Evolutionary conservation across 371 early-diverging fungal genomes (phyloP).

Genomic region (Mucor velutinosus): DNA sequence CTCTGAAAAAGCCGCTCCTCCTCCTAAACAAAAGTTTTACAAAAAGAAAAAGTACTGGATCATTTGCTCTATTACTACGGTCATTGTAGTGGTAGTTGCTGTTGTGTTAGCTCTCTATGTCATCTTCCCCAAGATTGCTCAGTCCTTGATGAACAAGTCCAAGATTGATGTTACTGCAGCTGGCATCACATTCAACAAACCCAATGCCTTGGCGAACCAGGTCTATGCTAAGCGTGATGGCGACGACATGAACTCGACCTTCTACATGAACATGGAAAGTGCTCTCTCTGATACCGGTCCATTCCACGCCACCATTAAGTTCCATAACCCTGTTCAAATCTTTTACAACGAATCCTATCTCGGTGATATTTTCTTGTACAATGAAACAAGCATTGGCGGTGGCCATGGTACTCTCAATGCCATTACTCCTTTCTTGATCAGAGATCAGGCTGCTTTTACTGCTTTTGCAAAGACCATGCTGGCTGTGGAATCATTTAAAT

Average conservation of each 20-base stretch:
- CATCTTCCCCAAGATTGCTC: conserved; percentile 63
- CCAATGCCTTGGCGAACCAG: conserved; percentile 12
- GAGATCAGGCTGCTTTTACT: conserved; percentile 49
- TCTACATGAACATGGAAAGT: conserved; percentile 56
- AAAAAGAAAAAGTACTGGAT: conserved; percentile 62
- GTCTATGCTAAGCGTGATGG: conserved; percentile 34
- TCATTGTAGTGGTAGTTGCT: conserved; percentile 51
- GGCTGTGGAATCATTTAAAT: conserved; percentile 50
- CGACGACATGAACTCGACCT: conserved; percentile 37
- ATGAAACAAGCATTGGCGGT: conserved; percentile 53
- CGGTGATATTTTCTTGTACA: conserved; percentile 53
- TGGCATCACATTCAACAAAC: conserved; percentile 52
- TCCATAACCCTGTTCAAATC: conserved; percentile 46
- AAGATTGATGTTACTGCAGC: conserved; percentile 50
- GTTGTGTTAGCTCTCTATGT: conserved; percentile 57
- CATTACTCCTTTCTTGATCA: conserved; percentile 48
- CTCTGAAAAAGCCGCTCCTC: conserved; percentile 44
- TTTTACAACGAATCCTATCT: conserved; percentile 47
- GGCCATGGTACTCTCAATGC: conserved; percentile 50
- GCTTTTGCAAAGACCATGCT: conserved; percentile 58
- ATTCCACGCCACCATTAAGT: conserved; percentile 52
- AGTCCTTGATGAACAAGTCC: conserved; percentile 56
- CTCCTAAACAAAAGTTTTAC: conserved; percentile 48
- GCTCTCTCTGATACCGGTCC: conserved; percentile 60
- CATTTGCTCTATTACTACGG: conserved; percentile 50